Conservation (phyloP, 768 basidiomycete species). For the Kwoniella pini region DNA sequence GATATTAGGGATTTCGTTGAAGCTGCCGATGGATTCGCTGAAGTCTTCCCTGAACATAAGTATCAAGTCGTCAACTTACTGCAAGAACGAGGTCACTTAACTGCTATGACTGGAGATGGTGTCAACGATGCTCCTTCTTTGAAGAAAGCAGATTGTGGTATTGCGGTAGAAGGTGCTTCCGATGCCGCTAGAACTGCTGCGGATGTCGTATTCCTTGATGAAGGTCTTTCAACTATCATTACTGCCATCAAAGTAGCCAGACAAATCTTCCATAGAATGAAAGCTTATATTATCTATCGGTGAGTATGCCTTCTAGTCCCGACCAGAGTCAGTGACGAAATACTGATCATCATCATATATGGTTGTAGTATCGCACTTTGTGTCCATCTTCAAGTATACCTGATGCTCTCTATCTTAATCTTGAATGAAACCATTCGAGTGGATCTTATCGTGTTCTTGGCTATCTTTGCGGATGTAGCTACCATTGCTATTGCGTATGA, state of each 20-base stretch:
- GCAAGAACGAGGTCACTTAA: constrained; percentile 44
- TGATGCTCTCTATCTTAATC: constrained; percentile 59
- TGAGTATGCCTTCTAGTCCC: constrained; percentile 11
- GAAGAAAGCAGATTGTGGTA: constrained; percentile 64
- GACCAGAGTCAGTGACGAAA: not conserved
- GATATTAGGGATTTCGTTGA: constrained; percentile 59
- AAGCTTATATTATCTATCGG: constrained; percentile 57
- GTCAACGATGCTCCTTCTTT: constrained; percentile 66
- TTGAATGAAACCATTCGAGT: constrained; percentile 60
- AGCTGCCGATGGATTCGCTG: constrained; percentile 61
- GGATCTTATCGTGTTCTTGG: constrained; percentile 59
- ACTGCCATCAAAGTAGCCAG: constrained; percentile 60
- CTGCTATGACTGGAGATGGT: constrained; percentile 65
- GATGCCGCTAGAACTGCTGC: constrained; percentile 67
- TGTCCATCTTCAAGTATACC: constrained; percentile 60
- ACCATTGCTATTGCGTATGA: constrained; percentile 62
- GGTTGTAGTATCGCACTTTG: constrained; percentile 58
- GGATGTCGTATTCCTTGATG: constrained; percentile 61
- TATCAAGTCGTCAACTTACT: constrained; percentile 53
- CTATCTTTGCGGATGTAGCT: constrained; percentile 59
- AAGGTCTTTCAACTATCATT: constrained; percentile 57
- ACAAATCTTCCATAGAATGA: constrained; percentile 61
- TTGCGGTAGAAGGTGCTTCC: constrained; percentile 64
- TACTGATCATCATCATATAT: not conserved
- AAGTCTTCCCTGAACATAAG: constrained; percentile 60